Evolutionary conservation across 441 rosid species (phyloP).

Genomic region (Brassica balearica): DNA sequence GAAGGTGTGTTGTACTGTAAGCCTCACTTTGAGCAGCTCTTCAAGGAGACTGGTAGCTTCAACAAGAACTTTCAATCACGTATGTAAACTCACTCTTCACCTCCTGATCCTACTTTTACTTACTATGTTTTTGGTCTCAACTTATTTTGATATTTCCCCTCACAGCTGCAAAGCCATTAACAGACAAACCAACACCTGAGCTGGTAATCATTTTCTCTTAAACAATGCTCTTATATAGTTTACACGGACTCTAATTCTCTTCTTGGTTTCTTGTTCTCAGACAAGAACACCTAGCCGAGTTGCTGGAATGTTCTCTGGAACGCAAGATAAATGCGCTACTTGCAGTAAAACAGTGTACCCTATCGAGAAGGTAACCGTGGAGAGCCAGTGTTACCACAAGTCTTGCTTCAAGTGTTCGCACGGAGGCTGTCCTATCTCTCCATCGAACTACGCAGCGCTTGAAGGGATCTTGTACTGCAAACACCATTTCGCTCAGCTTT

Average conservation of each 20-base stretch:
- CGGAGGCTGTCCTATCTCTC: conserved; percentile 89
- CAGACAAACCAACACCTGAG: conserved; percentile 87
- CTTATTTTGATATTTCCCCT: conserved; percentile 43
- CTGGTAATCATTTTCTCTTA: conserved; percentile 58
- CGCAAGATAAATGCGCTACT: conserved; percentile 93
- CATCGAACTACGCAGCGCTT: conserved; percentile 94
- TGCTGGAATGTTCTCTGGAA: conserved; percentile 94
- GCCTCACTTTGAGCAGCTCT: conserved; percentile 97
- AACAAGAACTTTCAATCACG: conserved; percentile 94
- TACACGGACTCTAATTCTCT: conserved; percentile 6
- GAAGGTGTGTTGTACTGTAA: conserved; percentile 95
- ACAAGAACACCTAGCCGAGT: conserved; percentile 95
- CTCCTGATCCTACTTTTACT: conserved; percentile 7
- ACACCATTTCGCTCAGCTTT: conserved; percentile 95
- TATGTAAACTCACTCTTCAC: conserved; percentile 47
- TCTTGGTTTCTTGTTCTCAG: conserved; percentile 52
- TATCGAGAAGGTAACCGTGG: conserved; percentile 96
- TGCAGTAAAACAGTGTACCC: conserved; percentile 98
- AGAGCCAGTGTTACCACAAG: conserved; percentile 88
- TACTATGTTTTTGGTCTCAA: conserved; percentile 1
- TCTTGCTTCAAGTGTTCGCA: conserved; percentile 97
- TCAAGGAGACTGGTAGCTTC: conserved; percentile 91
- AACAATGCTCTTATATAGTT: conserved; percentile 5
- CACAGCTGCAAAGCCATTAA: conserved; percentile 82
- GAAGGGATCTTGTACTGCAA: conserved; percentile 95